These are phyloP conservation scores for Aeschynomene evenia DNA, from an alignment of 306 rosid genomes.

Conservation along the genomic window DNA sequence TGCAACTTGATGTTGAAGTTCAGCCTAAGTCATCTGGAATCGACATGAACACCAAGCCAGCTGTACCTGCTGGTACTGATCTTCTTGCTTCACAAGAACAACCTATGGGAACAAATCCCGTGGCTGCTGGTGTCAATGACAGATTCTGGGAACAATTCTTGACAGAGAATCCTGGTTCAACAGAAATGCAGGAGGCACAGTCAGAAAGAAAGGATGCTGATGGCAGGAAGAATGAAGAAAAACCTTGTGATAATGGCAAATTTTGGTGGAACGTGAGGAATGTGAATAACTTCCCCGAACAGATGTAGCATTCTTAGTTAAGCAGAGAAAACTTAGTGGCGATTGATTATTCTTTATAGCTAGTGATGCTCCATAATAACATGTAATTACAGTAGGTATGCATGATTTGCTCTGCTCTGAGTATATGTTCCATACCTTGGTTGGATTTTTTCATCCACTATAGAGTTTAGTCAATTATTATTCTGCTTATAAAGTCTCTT, in stretches of 20 bases:
- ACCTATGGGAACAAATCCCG: conserved; percentile 29
- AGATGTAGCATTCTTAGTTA: conserved; percentile 68
- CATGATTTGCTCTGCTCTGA: conserved; percentile 14
- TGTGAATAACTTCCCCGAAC: conserved; percentile 67
- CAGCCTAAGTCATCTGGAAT: conserved; percentile 54
- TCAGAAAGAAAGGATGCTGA: conserved; percentile 60
- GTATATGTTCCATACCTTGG: conserved; percentile 19
- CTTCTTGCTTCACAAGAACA: conserved; percentile 41
- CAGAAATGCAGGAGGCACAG: conserved; percentile 55
- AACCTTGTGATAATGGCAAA: conserved; percentile 34
- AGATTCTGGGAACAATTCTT: conserved; percentile 82
- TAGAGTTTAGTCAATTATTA: not conserved
- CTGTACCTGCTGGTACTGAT: conserved; percentile 35
- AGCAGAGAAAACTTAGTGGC: conserved; percentile 45
- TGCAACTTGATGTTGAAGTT: conserved; percentile 44
- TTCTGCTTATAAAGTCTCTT: not conserved
- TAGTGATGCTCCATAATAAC: conserved; percentile 43
- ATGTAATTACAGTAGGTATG: conserved; percentile 51
- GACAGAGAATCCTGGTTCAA: conserved; percentile 79
- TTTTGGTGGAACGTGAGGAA: conserved; percentile 66
- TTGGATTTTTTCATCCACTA: conserved; percentile 5
- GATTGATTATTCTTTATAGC: conserved; percentile 32
- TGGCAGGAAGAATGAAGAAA: conserved; percentile 43
- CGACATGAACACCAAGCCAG: conserved; percentile 65
- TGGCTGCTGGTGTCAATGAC: conserved; percentile 58